A percentile compares a stretch with the other conserved stretches of the same genome.
Evolutionary conservation across 768 basidiomycete genomes (phyloP).

Genomic region (Rhizopogon roseolus): DNA sequence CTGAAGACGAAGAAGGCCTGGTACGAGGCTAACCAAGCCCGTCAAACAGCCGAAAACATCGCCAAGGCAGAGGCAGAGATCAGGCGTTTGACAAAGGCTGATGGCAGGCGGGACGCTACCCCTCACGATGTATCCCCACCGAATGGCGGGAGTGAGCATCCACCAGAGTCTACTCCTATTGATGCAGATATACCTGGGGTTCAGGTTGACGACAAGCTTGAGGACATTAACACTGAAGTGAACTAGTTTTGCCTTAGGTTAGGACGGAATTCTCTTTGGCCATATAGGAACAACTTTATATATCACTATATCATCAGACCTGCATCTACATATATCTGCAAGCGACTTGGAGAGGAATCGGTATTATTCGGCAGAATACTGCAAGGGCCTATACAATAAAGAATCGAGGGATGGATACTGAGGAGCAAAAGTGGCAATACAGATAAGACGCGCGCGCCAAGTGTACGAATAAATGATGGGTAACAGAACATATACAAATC

Average conservation of each 20-base stretch:
- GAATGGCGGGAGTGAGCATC: constrained; percentile 34
- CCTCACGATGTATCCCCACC: constrained; percentile 26
- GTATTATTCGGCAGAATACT: constrained; percentile 25
- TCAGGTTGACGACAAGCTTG: constrained; percentile 39
- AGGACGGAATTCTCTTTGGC: background rate
- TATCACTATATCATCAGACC: constrained; percentile 14
- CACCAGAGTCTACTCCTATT: constrained; percentile 32
- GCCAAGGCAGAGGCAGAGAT: constrained; percentile 78
- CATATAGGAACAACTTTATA: constrained; percentile 11
- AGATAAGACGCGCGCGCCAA: constrained; percentile 27
- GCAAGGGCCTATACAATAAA: constrained; percentile 29
- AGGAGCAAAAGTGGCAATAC: constrained; percentile 28
- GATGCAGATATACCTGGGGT: constrained; percentile 31
- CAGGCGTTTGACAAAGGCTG: constrained; percentile 47
- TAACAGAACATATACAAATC: constrained; percentile 22
- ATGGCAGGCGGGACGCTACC: constrained; percentile 17
- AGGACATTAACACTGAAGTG: constrained; percentile 30
- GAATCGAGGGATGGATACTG: constrained; percentile 24
- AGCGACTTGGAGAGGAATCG: constrained; percentile 11
- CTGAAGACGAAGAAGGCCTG: constrained; percentile 92
- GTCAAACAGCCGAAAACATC: constrained; percentile 73
- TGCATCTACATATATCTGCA: constrained; percentile 14
- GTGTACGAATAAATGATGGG: constrained; percentile 32
- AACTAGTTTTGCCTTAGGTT: constrained; percentile 4
- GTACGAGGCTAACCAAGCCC: constrained; percentile 90